A percentile compares a stretch with the other conserved stretches of the same genome.
These are phyloP conservation scores for Westerdykella ornata DNA, from an alignment of 2,329 filamentous ascomycete genomes.

Conservation along the genomic window DNA sequence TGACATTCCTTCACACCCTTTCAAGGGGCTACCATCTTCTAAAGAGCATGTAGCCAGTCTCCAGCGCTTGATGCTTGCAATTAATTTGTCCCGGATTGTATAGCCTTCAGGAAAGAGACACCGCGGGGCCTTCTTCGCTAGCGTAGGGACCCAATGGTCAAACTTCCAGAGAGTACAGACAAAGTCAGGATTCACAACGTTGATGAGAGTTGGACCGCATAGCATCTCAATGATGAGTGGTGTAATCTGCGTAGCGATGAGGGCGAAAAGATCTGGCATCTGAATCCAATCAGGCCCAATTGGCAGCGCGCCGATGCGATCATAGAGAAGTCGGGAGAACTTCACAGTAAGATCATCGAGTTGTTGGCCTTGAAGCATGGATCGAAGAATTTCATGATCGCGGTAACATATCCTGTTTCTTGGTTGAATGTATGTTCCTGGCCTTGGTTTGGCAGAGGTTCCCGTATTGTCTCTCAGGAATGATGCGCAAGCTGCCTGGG, in stretches of 20 bases:
- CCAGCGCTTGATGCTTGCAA: neutral
- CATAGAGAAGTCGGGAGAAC: neutral
- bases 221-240: neutral
- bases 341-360: neutral
- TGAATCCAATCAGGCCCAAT: neutral
- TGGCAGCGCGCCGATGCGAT: neutral
- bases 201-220: neutral
- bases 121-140: neutral
- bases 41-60: neutral
- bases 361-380: neutral
- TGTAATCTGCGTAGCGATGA: neutral
- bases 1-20: neutral
- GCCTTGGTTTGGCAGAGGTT: neutral
- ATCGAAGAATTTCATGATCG: neutral
- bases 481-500: neutral
- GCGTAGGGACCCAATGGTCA: neutral
- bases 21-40: neutral
- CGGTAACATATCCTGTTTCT: neutral
- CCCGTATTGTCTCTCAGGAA: neutral
- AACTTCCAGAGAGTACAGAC: neutral
- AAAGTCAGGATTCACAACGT: neutral
- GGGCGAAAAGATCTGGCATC: neutral
- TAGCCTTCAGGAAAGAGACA: neutral
- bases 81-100: neutral
- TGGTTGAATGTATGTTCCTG: neutral